phyloP scores from a whole-genome alignment of 768 basidiomycete genomes.

The Podaxis rugospora region DNA sequence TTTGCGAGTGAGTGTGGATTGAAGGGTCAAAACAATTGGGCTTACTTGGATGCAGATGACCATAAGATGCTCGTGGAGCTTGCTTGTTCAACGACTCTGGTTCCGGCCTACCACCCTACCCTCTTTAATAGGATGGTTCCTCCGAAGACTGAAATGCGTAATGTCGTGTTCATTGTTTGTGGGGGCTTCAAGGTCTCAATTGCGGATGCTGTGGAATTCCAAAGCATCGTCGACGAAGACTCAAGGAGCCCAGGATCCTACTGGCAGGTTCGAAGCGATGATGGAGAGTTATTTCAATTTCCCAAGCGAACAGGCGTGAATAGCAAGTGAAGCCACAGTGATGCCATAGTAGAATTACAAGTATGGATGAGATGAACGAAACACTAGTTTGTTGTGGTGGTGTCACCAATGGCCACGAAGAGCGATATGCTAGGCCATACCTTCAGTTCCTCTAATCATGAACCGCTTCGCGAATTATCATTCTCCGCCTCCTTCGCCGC shows the following conservation, averaged over 20 bases:
- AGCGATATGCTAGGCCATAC: neutral
- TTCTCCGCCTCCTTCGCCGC: slow-evolving; percentile 37
- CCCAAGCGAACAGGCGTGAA: slow-evolving; percentile 10
- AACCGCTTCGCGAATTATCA: slow-evolving; percentile 16
- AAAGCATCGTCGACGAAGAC: slow-evolving; percentile 31
- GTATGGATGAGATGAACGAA: neutral
- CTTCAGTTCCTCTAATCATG: slow-evolving; percentile 15
- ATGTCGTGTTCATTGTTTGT: slow-evolving; percentile 65
- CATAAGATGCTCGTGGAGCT: slow-evolving; percentile 74
- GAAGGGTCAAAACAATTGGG: neutral
- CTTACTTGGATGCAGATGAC: slow-evolving; percentile 44
- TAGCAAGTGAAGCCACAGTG: neutral
- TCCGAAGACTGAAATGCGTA: slow-evolving; percentile 22
- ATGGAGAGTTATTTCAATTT: slow-evolving; percentile 32
- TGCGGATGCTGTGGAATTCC: slow-evolving; percentile 48
- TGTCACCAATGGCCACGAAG: neutral
- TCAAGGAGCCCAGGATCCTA: slow-evolving; percentile 17
- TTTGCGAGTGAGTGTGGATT: slow-evolving; percentile 51
- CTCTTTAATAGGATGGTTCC: slow-evolving; percentile 52
- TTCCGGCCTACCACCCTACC: slow-evolving; percentile 55
- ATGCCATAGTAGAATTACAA: neutral
- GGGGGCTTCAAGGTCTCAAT: slow-evolving; percentile 68
- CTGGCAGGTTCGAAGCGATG: slow-evolving; percentile 37
- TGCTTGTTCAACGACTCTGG: slow-evolving; percentile 67
- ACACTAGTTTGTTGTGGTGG: neutral